A percentile compares a stretch with the other conserved stretches of the same genome.
Evolutionary conservation across 768 basidiomycete species (phyloP).

Genomic region (Gyrodon lividus): DNA sequence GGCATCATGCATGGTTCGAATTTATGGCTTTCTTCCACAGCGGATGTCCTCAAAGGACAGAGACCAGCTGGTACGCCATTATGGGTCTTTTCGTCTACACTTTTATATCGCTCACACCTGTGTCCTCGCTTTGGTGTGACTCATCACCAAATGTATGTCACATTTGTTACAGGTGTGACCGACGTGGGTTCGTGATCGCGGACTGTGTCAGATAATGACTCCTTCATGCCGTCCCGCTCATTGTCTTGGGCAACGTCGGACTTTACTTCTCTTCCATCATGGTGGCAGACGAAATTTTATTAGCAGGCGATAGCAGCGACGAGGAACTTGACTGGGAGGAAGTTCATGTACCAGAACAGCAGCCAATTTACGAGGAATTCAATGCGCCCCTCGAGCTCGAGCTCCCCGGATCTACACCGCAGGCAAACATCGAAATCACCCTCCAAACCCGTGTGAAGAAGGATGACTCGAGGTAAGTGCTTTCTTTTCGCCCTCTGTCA

Average conservation of each 20-base stretch:
- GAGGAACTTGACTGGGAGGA: slow-evolving; percentile 85
- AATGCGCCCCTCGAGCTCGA: slow-evolving; percentile 24
- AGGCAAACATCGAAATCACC: slow-evolving; percentile 67
- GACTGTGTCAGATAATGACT: neutral
- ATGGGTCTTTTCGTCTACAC: too few relatives aligned
- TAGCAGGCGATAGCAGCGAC: slow-evolving; percentile 41
- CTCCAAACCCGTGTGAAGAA: slow-evolving; percentile 47
- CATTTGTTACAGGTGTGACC: slow-evolving; percentile 16
- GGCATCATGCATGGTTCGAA: too few relatives aligned
- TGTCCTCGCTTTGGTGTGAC: neutral
- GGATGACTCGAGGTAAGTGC: slow-evolving; percentile 46
- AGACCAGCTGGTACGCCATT: too few relatives aligned
- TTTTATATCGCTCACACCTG: neutral
- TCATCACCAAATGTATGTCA: neutral
- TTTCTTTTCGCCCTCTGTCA: neutral
- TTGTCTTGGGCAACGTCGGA: slow-evolving; percentile 7
- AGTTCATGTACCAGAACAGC: slow-evolving; percentile 52
- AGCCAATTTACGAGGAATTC: slow-evolving; percentile 7
- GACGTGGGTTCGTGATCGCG: slow-evolving; percentile 18
- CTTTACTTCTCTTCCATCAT: slow-evolving; percentile 6
- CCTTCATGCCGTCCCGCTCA: slow-evolving; percentile 7
- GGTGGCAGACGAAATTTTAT: slow-evolving; percentile 14
- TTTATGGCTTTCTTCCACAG: too few relatives aligned
- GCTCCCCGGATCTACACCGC: slow-evolving; percentile 32
- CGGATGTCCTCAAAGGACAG: too few relatives aligned